Base-by-base conservation (phyloP, 768 basidiomycete species). In the Leccinum subgranulosum region DNA sequence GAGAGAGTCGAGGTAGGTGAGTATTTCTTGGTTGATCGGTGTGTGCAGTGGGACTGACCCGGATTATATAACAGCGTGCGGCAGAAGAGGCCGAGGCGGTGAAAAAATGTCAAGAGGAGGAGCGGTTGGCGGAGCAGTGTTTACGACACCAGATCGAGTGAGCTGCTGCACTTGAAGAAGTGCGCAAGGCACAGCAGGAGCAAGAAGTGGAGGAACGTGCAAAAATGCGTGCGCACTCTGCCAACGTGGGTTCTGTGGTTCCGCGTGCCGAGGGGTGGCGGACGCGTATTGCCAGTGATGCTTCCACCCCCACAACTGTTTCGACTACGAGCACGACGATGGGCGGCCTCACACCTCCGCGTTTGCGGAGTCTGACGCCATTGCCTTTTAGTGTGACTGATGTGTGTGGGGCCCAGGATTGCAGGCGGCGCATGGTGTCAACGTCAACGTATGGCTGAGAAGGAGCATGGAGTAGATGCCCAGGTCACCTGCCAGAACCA, bases 131-230 rank as follows among this genome's bases (percentile, higher is more conserved):
- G 2, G 80, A 76, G 29, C 29, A 29, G 9, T 8, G 29, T 29
- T 10, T 1, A 29, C 29, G 11, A 11, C 29, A 21, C 72, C 27
- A 8, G 8, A 28, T 58, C n/a, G 79, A 83, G 54, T 80, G 81
- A 29, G 79, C 79, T 15, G 82, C 79, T 15, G 78, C 77, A 0
- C 17, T 72, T 14, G 84, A 90, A 54, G 72, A 79, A 28, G 84
- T 83, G 1, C 83, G 81, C 17, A 74, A 79, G 60, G 74, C 73
- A 15, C 81, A 85, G 63, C 81, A 86, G 39, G 89, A 90, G 63
- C 84, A 86, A 19, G 88, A 90, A 58, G 88, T 88, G 1, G 81
- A 69, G 53, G 81, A 73, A 76, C 75, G 2, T 28, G 8, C 8
- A 28, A 27, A 25, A 58, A 27, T 25, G 67, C 81, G 75, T 5